A percentile compares a stretch with the other conserved stretches of the same genome.
Conservation (phyloP, 768 basidiomycete genomes). For the Naganishia randhawae region DNA sequence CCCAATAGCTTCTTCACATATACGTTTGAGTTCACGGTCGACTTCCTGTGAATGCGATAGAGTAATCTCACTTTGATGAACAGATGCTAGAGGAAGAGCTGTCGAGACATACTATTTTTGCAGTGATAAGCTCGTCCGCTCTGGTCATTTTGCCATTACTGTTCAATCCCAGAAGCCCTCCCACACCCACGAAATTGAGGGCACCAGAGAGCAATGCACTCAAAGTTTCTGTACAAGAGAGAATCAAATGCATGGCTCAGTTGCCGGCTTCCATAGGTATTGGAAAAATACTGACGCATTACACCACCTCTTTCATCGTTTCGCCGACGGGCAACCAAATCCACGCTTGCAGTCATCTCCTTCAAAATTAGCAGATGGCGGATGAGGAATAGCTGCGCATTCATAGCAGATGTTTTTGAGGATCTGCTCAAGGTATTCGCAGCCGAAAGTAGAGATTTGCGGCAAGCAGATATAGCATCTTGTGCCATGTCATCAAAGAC, state of each 20-base stretch:
- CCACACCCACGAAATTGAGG: conserved; percentile 28
- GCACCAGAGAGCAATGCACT: conserved; percentile 30
- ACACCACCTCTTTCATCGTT: conserved; percentile 48
- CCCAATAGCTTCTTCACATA: conserved; percentile 78
- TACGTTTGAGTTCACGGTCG: conserved; percentile 75
- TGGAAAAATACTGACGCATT: conserved; percentile 31
- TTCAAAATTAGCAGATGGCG: conserved; percentile 86
- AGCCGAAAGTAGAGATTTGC: conserved; percentile 71
- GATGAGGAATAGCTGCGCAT: conserved; percentile 81
- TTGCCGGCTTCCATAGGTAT: not conserved
- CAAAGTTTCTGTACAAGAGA: conserved; percentile 19
- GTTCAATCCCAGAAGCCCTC: conserved; percentile 26
- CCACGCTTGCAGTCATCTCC: conserved; percentile 76
- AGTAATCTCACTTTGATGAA: not conserved
- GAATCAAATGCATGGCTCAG: conserved; percentile 49
- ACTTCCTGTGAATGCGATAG: conserved; percentile 60
- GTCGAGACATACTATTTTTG: not conserved
- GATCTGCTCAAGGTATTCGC: conserved; percentile 59
- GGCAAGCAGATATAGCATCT: conserved; percentile 79
- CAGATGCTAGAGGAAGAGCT: not conserved
- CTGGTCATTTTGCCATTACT: conserved; percentile 16
- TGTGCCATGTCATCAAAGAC: conserved; percentile 96
- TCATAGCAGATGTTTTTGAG: conserved; percentile 56
- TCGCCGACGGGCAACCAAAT: conserved; percentile 51
- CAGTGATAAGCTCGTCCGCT: conserved; percentile 3